Conservation (phyloP, 805 yeast genomes). For the Schwanniomyces yamadae region DNA sequence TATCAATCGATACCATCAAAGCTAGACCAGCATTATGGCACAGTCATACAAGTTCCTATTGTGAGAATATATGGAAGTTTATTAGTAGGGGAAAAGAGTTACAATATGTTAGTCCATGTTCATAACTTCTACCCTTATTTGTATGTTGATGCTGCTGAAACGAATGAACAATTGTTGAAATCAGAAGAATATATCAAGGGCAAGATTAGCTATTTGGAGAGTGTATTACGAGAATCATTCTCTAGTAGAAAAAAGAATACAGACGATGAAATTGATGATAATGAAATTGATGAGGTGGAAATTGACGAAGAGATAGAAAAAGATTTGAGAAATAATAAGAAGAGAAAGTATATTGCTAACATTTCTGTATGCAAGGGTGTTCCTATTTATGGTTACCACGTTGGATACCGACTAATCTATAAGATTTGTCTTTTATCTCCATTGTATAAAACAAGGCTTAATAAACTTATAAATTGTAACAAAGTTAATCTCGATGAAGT, state of each 20-base stretch:
- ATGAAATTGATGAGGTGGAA: slow-evolving; percentile 9
- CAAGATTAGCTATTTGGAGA: slow-evolving; percentile 47
- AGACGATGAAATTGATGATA: too few relatives aligned
- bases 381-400: slow-evolving; percentile 82
- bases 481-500: slow-evolving; percentile 4
- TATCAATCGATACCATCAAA: slow-evolving; percentile 57
- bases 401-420: slow-evolving; percentile 61
- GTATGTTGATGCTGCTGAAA: slow-evolving; percentile 59
- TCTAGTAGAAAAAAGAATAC: slow-evolving; percentile 16
- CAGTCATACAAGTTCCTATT: slow-evolving; percentile 62
- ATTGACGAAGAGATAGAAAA: slow-evolving; percentile 12
- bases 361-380: slow-evolving; percentile 67
- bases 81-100: slow-evolving; percentile 49
- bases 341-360: slow-evolving; percentile 51
- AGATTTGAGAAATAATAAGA: slow-evolving; percentile 5
- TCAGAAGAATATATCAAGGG: slow-evolving; percentile 34
- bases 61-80: slow-evolving; percentile 75
- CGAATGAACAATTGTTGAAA: slow-evolving; percentile 2
- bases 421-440: slow-evolving; percentile 73
- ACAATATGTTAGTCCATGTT: slow-evolving; percentile 55
- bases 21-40: slow-evolving; percentile 46
- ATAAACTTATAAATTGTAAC: slow-evolving; percentile 41
- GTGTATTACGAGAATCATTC: slow-evolving; percentile 38
- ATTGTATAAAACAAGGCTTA: slow-evolving; percentile 50
- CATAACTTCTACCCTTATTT: slow-evolving; percentile 87